Evolutionary conservation across 805 yeast genomes (phyloP), one percentile per base, ranked within the genome.

Genomic region (Yamadazyma nakazawae): DNA sequence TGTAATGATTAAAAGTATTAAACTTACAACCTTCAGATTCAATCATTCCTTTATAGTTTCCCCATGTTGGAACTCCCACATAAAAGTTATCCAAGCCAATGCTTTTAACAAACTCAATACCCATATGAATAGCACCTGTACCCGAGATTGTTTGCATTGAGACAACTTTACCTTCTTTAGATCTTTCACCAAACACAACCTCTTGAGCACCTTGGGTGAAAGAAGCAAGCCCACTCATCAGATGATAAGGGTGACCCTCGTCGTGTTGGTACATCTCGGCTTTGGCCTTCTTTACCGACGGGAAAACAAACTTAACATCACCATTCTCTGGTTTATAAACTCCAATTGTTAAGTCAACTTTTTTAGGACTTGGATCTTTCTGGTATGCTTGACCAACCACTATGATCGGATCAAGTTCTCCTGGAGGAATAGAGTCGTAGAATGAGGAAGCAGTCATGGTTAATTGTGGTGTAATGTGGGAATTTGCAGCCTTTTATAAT

Each of bases 211-310:
- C 67, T 5, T 44, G 37, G 25, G 60, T 57, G 49, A 64, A 74
- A 28, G 62, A 71, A 2, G 72, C 68, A 35, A 71, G 61, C 11
- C 78, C 78, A 12, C 63, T 51, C 70, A 70, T 70, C 48, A 54
- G 58, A 44, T 72, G 72, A 60, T 74, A 74, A 57, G 70, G 67
- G 54, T 72, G 77, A 31, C 77, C 76, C 3, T 74, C 73, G 47
- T 71, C 74, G 37, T 67, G 59, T 11, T 54, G 50, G 35, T 53
- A 51, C 37, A 72, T 60, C 16, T 50, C 50, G 35, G 59, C 51
- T 52, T 73, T 72, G 40, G 76, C 75, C 42, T 55, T 52, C 19
- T 56, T 51, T 24, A 73, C 72, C 30, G 68, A 56, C 13, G 76
- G 76, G 51, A 72, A 69, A 9, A 64, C 57, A 54, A 62, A 68